Percentiles rank a stretch among this genome's conserved stretches.
Conservation (phyloP, 495 filamentous ascomycete species). For the Penicillium cosmopolitanum region DNA sequence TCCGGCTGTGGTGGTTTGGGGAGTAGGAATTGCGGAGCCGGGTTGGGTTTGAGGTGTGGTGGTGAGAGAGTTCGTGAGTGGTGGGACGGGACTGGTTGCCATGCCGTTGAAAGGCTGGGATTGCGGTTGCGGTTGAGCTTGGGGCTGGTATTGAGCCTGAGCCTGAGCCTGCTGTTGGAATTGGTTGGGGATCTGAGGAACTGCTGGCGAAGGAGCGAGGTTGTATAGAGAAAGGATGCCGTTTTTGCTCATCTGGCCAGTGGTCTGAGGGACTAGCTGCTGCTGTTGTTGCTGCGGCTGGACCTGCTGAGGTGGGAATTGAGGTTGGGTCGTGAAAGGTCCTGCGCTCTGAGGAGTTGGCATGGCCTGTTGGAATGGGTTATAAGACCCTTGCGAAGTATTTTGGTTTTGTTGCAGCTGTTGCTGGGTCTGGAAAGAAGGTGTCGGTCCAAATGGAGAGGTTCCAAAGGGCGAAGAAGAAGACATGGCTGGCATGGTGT, state of each 20-base stretch:
- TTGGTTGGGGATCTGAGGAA: slow-evolving; percentile 40
- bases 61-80: slow-evolving; percentile 26
- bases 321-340: slow-evolving; percentile 29
- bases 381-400: slow-evolving; percentile 34
- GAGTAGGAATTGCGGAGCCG: slow-evolving; percentile 32
- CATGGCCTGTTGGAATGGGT: slow-evolving; percentile 43
- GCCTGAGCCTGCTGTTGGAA: slow-evolving; percentile 23
- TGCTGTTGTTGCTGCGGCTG: slow-evolving; percentile 35
- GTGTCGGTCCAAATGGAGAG: slow-evolving; percentile 42
- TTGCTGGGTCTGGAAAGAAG: slow-evolving; percentile 41
- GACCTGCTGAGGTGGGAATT: slow-evolving; percentile 28
- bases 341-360: slow-evolving; percentile 32
- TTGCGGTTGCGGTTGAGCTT: background rate
- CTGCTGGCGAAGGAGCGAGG: slow-evolving; percentile 67
- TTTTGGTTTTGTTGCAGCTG: slow-evolving; percentile 37
- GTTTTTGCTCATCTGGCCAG: slow-evolving; percentile 69
- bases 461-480: slow-evolving; percentile 37
- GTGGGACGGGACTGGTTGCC: slow-evolving; percentile 26
- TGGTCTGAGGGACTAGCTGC: slow-evolving; percentile 46
- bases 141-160: background rate
- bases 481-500: slow-evolving; percentile 46
- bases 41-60: slow-evolving; percentile 32
- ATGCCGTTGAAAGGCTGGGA: slow-evolving; percentile 1
- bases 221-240: slow-evolving; percentile 89
- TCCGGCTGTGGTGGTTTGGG: slow-evolving; percentile 37